Evolutionary conservation across 2,329 filamentous ascomycete species (phyloP).

Genomic region (Colletotrichum sp.): DNA sequence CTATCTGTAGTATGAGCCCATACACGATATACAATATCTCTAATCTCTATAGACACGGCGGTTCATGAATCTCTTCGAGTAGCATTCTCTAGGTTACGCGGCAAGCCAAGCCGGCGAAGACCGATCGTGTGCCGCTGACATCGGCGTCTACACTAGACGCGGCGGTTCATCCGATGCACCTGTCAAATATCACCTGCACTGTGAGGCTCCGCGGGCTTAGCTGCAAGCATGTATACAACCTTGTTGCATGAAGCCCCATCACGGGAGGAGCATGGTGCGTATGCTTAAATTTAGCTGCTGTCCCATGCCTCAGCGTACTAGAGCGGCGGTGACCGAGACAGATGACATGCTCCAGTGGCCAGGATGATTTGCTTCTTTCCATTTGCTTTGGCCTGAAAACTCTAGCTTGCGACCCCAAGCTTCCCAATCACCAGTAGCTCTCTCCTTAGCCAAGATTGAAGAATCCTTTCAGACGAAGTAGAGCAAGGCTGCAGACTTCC

Average conservation of each 20-base stretch:
- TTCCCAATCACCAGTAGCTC: neutral
- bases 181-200: neutral
- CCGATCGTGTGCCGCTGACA: neutral
- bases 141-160: neutral
- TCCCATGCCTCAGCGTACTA: neutral
- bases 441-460: neutral
- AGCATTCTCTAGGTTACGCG: neutral
- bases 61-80: neutral
- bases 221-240: neutral
- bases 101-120: neutral
- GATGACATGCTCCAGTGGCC: neutral
- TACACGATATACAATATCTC: neutral
- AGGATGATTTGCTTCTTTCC: neutral
- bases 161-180: neutral
- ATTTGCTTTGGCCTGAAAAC: neutral
- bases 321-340: neutral
- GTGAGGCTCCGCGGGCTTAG: neutral
- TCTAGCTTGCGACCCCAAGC: neutral
- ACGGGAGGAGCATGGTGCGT: neutral
- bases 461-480: neutral
- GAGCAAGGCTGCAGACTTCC: neutral
- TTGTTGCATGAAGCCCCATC: neutral
- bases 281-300: neutral
- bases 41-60: neutral
- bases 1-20: accelerated